Evolutionary conservation across 257 asterid species (phyloP), one percentile per base, ranked within the genome.

Genomic region (Craterostigma plantagineum): DNA sequence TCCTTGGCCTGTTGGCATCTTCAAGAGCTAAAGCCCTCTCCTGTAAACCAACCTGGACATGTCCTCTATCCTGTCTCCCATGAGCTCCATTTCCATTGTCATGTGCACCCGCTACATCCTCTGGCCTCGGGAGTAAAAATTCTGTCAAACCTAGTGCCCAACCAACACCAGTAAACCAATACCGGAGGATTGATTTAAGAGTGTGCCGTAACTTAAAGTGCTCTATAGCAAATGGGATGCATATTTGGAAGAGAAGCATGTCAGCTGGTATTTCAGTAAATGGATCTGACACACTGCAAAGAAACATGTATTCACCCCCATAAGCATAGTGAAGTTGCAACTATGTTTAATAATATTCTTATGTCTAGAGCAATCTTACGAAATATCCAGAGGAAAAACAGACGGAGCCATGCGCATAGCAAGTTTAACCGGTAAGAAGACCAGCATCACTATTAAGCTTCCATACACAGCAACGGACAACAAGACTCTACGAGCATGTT

Each of bases 251-350:
- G 48, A 87, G 93, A 57, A 82, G 93, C 95, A 87, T 79, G 64
- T 82, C 98, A 16, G 93, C 93, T 36, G 98, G 95, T 55, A 87
- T 87, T 61, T 87, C 98, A 53, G 98, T 87, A 55, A 87, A 87
- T 38, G 98, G 98, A 47, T 87, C 98, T 4, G 95, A 87, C 14
- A 87, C 86, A 30, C 98, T 87, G 91, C 70, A 51, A 54, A 49
- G 46, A 35, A 13, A 34, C n/a, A n/a, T 39, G 54, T 18, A 14
- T 11, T 35, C 49, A 27, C 34, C 45, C 14, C 17, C 14, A 9
- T 37, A 13, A 11, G 14, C n/a, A 13, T 8, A 11, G 14, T 10
- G 13, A 37, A 37, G n/a, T 37, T 8, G 14, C 3, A 37, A 37
- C 30, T 23, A 37, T 10, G 4, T 10, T n/a, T 41, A 1, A 9